Base-by-base conservation (phyloP, 2,329 filamentous ascomycete species). In the Penicillium capsulatum region DNA sequence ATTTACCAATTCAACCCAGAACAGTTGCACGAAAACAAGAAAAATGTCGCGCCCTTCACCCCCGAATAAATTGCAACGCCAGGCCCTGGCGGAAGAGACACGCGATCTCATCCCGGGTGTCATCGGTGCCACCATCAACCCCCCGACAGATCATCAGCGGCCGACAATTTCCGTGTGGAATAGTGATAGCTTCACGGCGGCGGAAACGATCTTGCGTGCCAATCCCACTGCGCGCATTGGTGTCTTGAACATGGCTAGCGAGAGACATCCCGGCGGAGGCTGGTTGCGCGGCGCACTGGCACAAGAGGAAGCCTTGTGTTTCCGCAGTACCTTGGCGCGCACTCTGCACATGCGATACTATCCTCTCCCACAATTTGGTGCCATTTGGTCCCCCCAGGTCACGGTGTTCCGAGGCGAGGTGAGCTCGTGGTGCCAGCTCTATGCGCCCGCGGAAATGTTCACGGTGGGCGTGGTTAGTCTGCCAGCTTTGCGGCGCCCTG, bases 221-320 rank as follows among this genome's bases (percentile, higher is more conserved):
- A 37, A 38, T 4, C 37, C 13, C 68, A 67, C 17, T 8, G 46
- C 46, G 22, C 44, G 37, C n/a, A 33, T 47, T 4, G 40, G 37
- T 10, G 70, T 81, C 17, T 64, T 83, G 40, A 83, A 82, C 53
- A 75, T 81, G 61, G 79, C 79, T 10, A 79, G 73, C 24, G 66
- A 74, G 33, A 51, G 59, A 5, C 59, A 60, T n/a, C 71, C 75
- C 0, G 80, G 79, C 10, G 80, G 80, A 16, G 78, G 77, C 20
- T 82, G 79, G 72, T 52, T 72, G 5, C 70, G 70, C 24, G 80
- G 80, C 16, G 68, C 76, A 36, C 60, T 75, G 30, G 79, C 79
- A 0, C 80, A 83, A 57, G 79, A 83, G 60, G 80, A 83, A 61
- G 71, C 73, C 3, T 65, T 84, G 3, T 83, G 78, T 61, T 76